Base-by-base conservation (phyloP, 2,329 filamentous ascomycete species). In the Cytospora schulzeri region DNA sequence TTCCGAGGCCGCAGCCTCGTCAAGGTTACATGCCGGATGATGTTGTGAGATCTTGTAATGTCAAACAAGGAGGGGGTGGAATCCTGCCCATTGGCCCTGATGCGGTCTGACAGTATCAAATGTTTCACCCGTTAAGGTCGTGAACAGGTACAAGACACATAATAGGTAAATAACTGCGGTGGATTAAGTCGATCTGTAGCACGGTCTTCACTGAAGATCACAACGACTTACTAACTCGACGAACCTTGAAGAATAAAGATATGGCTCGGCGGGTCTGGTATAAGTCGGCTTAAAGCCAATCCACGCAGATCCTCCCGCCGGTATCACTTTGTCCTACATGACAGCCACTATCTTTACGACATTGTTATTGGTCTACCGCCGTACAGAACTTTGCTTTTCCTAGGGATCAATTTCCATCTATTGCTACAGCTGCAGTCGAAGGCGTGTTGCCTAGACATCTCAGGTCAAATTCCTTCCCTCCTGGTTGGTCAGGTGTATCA, bases 391-490 rank as follows among this genome's bases (percentile, higher is more conserved):
- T 48, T 61, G 51, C 59, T 55, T 61, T 35, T 55, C 55, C 14
- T 41, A 33, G 51, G 58, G n/a, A n/a, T n/a, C n/a, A n/a, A n/a
- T n/a, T n/a, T n/a, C n/a, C n/a, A n/a, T n/a, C n/a, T n/a, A n/a
- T 54, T 51, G 58, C 31, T n/a, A 54, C 31, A 15, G n/a, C 50
- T 48, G 51, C 58, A 54, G 58, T 45, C 33, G 33, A 22, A n/a
- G 22, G 8, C 17, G 41, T 9, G 4, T n/a, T 1, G 9, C n/a
- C 8, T 45, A 3, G 19, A 19, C 7, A 4, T n/a, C 19, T 45
- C 41, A 22, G 17, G 1, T n/a, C 2, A 2, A 2, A 22, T 9
- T 1, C 6, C 17, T 45, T 15, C 14, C 35, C 17, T 4, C n/a
- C 19, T 45, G 41, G 41, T 45, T n/a, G 41, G 17, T 19, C 17